These are phyloP conservation scores for Globomyces sp. DNA, from an alignment of 371 early-diverging fungal genomes.

Conservation along the genomic window DNA sequence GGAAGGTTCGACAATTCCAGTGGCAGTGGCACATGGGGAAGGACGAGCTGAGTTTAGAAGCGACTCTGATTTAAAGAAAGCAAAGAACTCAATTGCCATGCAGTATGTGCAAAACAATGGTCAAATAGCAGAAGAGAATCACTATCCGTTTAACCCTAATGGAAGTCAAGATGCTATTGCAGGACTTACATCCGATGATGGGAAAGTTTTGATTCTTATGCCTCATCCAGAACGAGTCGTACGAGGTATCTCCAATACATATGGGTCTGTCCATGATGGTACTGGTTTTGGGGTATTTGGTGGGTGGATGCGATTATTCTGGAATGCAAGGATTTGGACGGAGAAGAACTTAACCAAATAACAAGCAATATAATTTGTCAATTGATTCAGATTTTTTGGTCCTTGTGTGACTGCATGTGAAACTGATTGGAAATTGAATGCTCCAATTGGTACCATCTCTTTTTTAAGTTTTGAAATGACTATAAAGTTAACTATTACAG, in stretches of 20 bases:
- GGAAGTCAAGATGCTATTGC: slow-evolving; percentile 86
- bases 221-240: slow-evolving; percentile 97
- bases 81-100: slow-evolving; percentile 42
- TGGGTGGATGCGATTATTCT: slow-evolving; percentile 45
- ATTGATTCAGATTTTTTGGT: no score
- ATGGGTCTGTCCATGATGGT: slow-evolving; percentile 36
- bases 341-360: no score
- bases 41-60: slow-evolving; percentile 78
- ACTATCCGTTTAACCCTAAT: slow-evolving; percentile 95
- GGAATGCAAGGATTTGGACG: slow-evolving; percentile 32
- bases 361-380: no score
- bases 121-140: slow-evolving; percentile 44
- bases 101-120: slow-evolving; percentile 86
- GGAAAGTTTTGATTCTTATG: slow-evolving; percentile 92
- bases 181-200: slow-evolving; percentile 77
- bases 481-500: no score
- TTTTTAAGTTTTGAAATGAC: no score
- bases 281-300: slow-evolving; percentile 27
- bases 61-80: slow-evolving; percentile 46
- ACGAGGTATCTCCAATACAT: slow-evolving; percentile 81
- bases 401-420: no score
- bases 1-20: slow-evolving; percentile 87
- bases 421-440: no score
- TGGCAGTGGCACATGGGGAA: slow-evolving; percentile 96
- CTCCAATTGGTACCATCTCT: no score